These are phyloP conservation scores for Rhodamnia rubescens DNA, from an alignment of 345 rosid genomes.

Conservation along the genomic window DNA sequence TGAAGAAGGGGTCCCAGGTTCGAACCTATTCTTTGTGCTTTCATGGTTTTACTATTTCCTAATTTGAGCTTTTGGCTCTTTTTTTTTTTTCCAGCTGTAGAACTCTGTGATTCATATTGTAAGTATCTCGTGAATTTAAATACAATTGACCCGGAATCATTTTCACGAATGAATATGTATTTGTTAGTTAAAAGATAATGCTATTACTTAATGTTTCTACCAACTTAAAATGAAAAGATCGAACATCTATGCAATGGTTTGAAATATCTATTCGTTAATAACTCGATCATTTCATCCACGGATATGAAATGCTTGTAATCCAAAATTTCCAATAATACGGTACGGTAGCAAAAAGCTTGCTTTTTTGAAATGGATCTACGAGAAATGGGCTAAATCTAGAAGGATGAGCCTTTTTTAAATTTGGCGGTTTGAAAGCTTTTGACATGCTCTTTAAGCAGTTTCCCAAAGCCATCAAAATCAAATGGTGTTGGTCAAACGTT, in stretches of 20 bases:
- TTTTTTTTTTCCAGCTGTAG: neutral
- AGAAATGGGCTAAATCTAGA: neutral
- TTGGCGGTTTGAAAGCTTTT: rapidly evolving
- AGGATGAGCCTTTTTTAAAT: neutral
- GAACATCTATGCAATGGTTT: neutral
- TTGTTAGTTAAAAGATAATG: neutral
- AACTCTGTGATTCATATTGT: neutral
- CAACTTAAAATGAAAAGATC: neutral
- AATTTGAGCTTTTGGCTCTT: neutral
- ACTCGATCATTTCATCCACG: neutral
- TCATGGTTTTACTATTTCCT: neutral
- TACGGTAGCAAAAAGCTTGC: neutral
- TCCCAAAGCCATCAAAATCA: neutral
- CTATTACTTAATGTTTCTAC: neutral
- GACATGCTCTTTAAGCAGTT: neutral
- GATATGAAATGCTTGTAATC: neutral
- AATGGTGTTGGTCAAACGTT: neutral
- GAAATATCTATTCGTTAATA: neutral
- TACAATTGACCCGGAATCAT: neutral
- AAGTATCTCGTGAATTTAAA: neutral
- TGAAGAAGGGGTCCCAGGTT: neutral
- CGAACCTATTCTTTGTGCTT: rapidly evolving
- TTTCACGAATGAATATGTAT: neutral
- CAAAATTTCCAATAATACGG: neutral
- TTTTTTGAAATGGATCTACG: rapidly evolving